Evolutionary conservation across 1,284 basidiomycete genomes (phyloP).

Genomic region (Sporisorium graminicola): DNA sequence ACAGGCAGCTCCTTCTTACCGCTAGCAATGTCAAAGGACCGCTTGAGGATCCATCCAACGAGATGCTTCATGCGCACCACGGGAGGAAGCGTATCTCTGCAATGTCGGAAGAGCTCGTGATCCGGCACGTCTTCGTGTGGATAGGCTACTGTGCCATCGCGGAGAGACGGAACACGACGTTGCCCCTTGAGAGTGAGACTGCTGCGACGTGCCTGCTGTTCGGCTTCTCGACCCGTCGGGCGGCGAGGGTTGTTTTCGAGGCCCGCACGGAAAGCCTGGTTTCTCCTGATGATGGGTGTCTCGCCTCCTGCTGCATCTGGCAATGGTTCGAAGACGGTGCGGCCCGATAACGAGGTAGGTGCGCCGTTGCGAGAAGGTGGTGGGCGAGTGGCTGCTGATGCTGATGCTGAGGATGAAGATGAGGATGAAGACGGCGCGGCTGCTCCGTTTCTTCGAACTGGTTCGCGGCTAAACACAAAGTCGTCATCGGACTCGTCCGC

Average conservation of each 20-base stretch:
- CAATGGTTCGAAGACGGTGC: slow-evolving; percentile 51
- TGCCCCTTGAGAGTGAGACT: slow-evolving; percentile 61
- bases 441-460: slow-evolving; percentile 17
- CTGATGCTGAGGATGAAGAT: background rate
- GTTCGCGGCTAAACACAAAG: slow-evolving; percentile 52
- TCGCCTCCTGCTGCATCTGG: slow-evolving; percentile 49
- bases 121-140: slow-evolving; percentile 64
- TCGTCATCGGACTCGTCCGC: slow-evolving; percentile 48
- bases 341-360: slow-evolving; percentile 15
- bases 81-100: slow-evolving; percentile 56
- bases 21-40: slow-evolving; percentile 51
- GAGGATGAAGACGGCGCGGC: slow-evolving; percentile 18
- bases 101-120: slow-evolving; percentile 60
- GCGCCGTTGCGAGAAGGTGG: slow-evolving; percentile 25
- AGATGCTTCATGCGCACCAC: slow-evolving; percentile 63
- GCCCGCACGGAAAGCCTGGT: slow-evolving; percentile 50
- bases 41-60: slow-evolving; percentile 57
- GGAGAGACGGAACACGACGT: slow-evolving; percentile 55
- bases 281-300: slow-evolving; percentile 53
- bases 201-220: slow-evolving; percentile 44
- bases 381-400: slow-evolving; percentile 9
- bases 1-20: slow-evolving; percentile 41
- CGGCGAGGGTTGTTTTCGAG: slow-evolving; percentile 44
- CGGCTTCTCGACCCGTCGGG: slow-evolving; percentile 35
- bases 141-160: slow-evolving; percentile 58